These are phyloP conservation scores for Chenopodium suecicum DNA, from an alignment of 148 eudicot genomes.

Conservation along the genomic window DNA sequence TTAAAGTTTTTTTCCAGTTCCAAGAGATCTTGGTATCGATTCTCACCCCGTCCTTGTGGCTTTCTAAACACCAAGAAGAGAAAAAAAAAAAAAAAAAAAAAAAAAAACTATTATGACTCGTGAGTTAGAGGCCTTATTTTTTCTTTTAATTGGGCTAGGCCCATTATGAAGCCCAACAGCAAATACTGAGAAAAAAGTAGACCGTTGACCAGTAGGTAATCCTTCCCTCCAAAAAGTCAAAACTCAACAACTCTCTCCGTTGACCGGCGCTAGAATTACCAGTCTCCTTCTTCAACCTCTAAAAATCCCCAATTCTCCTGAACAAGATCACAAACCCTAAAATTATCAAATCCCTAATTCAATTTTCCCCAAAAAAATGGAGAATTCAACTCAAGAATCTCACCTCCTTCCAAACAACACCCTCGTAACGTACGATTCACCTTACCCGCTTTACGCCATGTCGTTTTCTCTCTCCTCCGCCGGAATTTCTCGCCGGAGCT, in stretches of 20 bases:
- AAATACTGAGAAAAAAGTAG: not conserved
- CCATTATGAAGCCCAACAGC: not conserved
- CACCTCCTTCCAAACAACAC: slow-evolving; percentile 31
- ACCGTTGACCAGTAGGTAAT: slow-evolving; percentile 14
- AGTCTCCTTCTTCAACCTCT: not conserved
- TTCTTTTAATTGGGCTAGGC: not conserved
- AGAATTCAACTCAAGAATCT: slow-evolving; percentile 46
- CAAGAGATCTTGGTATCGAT: too few species aligned
- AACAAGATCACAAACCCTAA: not conserved
- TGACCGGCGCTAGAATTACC: not conserved
- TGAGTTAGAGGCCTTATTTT: too few species aligned
- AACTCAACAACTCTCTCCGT: slow-evolving; percentile 13
- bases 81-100: too few species aligned
- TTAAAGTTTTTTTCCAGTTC: too few species aligned
- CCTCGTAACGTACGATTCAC: slow-evolving; percentile 54
- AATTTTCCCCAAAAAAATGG: slow-evolving; percentile 31
- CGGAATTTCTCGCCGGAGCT: slow-evolving; percentile 13
- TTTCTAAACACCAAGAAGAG: too few species aligned
- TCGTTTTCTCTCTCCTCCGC: slow-evolving; percentile 47
- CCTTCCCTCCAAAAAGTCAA: slow-evolving; percentile 1
- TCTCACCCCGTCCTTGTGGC: too few species aligned
- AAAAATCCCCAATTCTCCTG: not conserved
- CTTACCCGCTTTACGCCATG: slow-evolving; percentile 76
- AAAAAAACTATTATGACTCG: too few species aligned
- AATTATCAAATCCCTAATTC: not conserved